Evolutionary conservation across 306 rosid species (phyloP).

Genomic region (Luffa aegyptiaca): DNA sequence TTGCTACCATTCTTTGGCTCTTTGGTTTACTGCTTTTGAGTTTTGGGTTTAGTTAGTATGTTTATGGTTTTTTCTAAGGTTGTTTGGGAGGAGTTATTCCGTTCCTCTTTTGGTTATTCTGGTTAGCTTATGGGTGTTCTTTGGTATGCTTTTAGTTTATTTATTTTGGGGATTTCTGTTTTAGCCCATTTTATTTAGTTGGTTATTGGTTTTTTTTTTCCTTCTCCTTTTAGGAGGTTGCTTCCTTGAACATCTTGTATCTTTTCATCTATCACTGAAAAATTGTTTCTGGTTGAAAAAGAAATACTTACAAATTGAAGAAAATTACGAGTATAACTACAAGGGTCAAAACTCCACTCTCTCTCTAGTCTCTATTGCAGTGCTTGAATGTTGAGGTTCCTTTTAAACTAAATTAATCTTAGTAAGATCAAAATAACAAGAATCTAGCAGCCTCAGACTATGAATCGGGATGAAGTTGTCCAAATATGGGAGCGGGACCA

Average conservation of each 20-base stretch:
- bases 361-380: neutral
- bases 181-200: neutral
- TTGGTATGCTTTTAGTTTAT: neutral
- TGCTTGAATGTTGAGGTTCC: neutral
- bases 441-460: neutral
- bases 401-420: neutral
- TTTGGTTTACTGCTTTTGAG: neutral
- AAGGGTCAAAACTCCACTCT: no score
- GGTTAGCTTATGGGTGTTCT: neutral
- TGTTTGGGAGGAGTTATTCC: neutral
- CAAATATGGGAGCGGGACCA: neutral
- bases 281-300: no score
- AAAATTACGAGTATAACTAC: no score
- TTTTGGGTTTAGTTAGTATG: neutral
- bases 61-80: neutral
- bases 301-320: no score
- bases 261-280: neutral
- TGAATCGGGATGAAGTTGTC: neutral
- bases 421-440: neutral
- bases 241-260: no score
- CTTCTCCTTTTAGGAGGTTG: no score
- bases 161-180: neutral
- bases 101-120: neutral
- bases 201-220: neutral
- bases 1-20: neutral